Conservation (phyloP, 495 filamentous ascomycete species). For the Aspergillus biplanus region DNA sequence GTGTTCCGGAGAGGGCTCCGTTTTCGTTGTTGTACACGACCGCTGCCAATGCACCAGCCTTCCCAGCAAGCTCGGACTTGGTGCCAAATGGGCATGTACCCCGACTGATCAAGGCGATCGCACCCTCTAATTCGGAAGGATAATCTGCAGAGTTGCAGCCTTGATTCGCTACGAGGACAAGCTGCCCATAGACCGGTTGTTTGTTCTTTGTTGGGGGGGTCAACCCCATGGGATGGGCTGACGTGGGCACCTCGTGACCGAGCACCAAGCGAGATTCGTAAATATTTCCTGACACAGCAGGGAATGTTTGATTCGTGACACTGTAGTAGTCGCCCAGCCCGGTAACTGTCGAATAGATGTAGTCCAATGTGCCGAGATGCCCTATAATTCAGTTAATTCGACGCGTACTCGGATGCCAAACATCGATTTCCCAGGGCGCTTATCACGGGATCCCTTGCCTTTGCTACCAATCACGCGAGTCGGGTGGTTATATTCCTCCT, state of each 20-base stretch:
- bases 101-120: slow-evolving; percentile 60
- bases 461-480: slow-evolving; percentile 66
- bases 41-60: slow-evolving; percentile 61
- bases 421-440: not conserved
- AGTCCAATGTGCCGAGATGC: slow-evolving; percentile 60
- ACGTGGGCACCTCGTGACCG: slow-evolving; percentile 51
- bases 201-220: slow-evolving; percentile 62
- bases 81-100: slow-evolving; percentile 63
- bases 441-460: slow-evolving; percentile 41
- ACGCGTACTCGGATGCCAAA: not conserved
- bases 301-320: slow-evolving; percentile 60
- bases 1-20: slow-evolving; percentile 52
- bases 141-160: slow-evolving; percentile 61
- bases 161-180: slow-evolving; percentile 40
- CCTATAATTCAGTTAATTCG: slow-evolving; percentile 40
- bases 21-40: slow-evolving; percentile 63
- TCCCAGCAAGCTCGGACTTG: slow-evolving; percentile 60
- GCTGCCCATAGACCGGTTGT: slow-evolving; percentile 41
- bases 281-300: slow-evolving; percentile 60
- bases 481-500: slow-evolving; percentile 61
- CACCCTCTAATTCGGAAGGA: slow-evolving; percentile 39
- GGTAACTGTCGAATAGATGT: slow-evolving; percentile 57
- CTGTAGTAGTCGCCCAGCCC: slow-evolving; percentile 59
- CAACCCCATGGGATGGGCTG: slow-evolving; percentile 59
- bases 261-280: slow-evolving; percentile 61